These are phyloP conservation scores for Scleroderma bovista DNA, from an alignment of 768 basidiomycete genomes.

Conservation along the genomic window DNA sequence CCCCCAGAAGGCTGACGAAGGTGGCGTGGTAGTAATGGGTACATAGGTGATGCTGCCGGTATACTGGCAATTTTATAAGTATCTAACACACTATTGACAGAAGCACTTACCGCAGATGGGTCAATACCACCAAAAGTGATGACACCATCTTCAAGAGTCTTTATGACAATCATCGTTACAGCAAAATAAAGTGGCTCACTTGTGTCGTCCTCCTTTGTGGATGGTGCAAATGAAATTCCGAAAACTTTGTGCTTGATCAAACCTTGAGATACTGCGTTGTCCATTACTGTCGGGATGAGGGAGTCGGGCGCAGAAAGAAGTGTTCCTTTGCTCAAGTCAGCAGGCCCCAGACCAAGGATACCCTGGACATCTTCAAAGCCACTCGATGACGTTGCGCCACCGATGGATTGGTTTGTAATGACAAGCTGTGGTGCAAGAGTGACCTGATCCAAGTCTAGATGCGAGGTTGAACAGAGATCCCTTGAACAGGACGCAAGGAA, in stretches of 20 bases:
- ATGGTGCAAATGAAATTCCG: conserved; percentile 19
- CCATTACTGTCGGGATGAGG: conserved; percentile 19
- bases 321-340: conserved; percentile 11
- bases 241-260: conserved; percentile 13
- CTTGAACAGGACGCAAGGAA: background rate
- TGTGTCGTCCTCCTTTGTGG: conserved; percentile 10
- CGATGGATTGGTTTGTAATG: conserved; percentile 26
- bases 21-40: conserved; percentile 23
- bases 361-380: conserved; percentile 20
- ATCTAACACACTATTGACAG: too few species aligned
- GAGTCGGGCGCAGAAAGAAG: conserved; percentile 1
- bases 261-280: conserved; percentile 20
- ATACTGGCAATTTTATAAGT: conserved; percentile 7
- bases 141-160: conserved; percentile 14
- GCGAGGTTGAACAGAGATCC: background rate
- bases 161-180: background rate
- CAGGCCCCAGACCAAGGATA: conserved; percentile 24
- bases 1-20: conserved; percentile 25
- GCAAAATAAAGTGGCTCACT: conserved; percentile 5
- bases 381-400: conserved; percentile 11
- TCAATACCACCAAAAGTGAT: conserved; percentile 24
- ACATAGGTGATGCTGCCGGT: conserved; percentile 19
- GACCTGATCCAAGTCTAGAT: conserved; percentile 21
- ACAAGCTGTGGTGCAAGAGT: conserved; percentile 19
- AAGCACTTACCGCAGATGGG: conserved; percentile 7